Conservation (phyloP, 176 grass and related monocot species). For the Ensete ventricosum region DNA sequence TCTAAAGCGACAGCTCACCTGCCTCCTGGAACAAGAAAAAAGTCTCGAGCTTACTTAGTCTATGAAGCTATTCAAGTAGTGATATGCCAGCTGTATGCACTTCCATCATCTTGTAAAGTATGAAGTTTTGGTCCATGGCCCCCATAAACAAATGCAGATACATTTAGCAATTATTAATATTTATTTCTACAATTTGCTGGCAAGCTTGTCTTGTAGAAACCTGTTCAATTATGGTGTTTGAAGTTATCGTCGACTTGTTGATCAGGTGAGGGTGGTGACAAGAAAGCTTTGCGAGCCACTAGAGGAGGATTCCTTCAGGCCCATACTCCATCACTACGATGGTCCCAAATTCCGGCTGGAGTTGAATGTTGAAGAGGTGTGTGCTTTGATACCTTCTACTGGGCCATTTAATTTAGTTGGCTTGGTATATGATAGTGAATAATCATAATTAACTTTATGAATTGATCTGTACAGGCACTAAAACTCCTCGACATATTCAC, state of each 20-base stretch:
- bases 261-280: slow-evolving; percentile 64
- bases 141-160: neutral
- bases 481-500: slow-evolving; percentile 78
- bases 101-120: neutral
- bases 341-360: slow-evolving; percentile 97
- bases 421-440: neutral
- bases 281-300: slow-evolving; percentile 70
- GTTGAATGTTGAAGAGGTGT: slow-evolving; percentile 71
- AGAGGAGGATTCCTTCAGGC: slow-evolving; percentile 90
- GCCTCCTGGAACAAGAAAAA: too few relatives aligned
- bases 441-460: neutral
- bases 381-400: neutral
- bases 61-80: neutral
- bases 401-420: neutral
- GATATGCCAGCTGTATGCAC: neutral
- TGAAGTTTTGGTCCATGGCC: neutral
- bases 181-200: neutral
- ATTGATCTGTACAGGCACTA: slow-evolving; percentile 41
- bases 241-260: neutral
- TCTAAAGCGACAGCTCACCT: neutral
- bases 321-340: slow-evolving; percentile 94
- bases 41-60: neutral
- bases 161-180: neutral
- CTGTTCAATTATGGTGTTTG: neutral
- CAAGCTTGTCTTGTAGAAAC: neutral